Conservation (phyloP, 129 eudicot genomes). For the Arctium minus region DNA sequence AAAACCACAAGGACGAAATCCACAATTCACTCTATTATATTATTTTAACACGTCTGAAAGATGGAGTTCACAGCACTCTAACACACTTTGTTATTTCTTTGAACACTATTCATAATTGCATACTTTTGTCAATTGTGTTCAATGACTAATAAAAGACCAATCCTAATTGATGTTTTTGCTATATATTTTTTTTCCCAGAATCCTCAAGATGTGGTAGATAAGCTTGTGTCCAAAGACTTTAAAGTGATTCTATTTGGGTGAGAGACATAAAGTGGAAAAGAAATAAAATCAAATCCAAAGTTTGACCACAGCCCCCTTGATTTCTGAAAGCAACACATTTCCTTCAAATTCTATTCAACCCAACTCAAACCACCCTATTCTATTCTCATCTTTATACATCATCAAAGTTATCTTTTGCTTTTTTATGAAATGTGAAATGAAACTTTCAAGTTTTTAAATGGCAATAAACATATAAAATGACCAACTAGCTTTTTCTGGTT, state of each 20-base stretch:
- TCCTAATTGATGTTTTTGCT: background rate
- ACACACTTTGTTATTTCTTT: slow-evolving; percentile 2
- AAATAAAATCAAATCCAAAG: slow-evolving; percentile 33
- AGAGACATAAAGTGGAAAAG: slow-evolving; percentile 17
- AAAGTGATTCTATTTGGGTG: slow-evolving; percentile 17
- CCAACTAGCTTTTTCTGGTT: background rate
- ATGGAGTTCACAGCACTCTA: slow-evolving; percentile 5
- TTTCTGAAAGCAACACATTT: slow-evolving; percentile 27
- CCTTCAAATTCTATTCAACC: slow-evolving; percentile 1
- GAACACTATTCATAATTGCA: background rate
- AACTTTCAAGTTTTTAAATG: background rate
- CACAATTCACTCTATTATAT: background rate
- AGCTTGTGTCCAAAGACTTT: slow-evolving; percentile 10
- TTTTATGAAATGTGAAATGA: background rate
- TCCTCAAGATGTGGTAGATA: slow-evolving; percentile 17
- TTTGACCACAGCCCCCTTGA: slow-evolving; percentile 45
- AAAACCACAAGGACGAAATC: too few relatives aligned
- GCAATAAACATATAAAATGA: background rate
- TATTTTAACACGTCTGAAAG: background rate
- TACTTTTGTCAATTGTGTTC: slow-evolving; percentile 18
- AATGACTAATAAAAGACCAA: slow-evolving; percentile 17
- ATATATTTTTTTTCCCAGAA: background rate
- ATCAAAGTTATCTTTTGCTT: background rate
- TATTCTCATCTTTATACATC: background rate
- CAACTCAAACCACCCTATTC: background rate